Evolutionary conservation across 345 rosid species (phyloP).

Genomic region (Geranium brycei): DNA sequence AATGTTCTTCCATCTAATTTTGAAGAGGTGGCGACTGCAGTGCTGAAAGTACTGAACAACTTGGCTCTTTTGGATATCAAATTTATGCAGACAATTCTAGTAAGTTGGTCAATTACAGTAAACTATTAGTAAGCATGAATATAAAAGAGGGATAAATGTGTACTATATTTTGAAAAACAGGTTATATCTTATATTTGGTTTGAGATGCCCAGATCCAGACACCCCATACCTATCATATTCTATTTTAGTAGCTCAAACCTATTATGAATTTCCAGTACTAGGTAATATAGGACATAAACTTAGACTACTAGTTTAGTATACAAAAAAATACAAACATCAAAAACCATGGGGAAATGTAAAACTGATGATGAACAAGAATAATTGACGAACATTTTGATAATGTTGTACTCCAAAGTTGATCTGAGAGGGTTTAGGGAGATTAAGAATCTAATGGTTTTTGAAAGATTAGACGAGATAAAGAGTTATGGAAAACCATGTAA

Average conservation of each 20-base stretch:
- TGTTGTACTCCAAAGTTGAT: neutral
- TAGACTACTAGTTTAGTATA: no score
- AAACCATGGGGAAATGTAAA: no score
- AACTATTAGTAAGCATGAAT: neutral
- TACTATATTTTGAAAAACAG: neutral
- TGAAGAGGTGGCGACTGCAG: constrained; percentile 70
- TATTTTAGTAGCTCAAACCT: no score
- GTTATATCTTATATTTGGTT: neutral
- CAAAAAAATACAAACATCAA: neutral
- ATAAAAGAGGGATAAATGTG: neutral
- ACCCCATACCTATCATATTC: no score
- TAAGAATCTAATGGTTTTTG: neutral
- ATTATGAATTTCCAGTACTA: neutral
- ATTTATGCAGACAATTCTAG: constrained; percentile 57
- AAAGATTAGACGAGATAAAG: neutral
- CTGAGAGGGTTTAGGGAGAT: neutral
- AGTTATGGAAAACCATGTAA: neutral
- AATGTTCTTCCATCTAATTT: constrained; percentile 58
- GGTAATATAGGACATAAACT: neutral
- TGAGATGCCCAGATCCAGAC: no score
- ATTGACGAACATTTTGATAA: neutral
- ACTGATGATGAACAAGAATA: neutral
- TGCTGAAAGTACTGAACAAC: constrained; percentile 58
- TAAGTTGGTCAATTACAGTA: constrained; percentile 16
- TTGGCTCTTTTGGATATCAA: constrained; percentile 51